Conservation (phyloP, 768 basidiomycete genomes). For the Russula emetica region DNA sequence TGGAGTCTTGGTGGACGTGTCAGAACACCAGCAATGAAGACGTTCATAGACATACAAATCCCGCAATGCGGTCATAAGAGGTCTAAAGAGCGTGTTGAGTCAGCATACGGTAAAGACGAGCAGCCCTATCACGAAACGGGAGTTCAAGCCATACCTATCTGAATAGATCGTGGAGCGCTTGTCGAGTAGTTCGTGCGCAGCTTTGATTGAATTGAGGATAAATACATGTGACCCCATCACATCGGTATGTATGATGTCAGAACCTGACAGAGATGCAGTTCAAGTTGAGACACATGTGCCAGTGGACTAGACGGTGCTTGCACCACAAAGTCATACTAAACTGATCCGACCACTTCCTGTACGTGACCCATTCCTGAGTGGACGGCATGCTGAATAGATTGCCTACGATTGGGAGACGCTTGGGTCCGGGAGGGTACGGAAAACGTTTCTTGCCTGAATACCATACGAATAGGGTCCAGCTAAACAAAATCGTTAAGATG, state of each 20-base stretch:
- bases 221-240: conserved; percentile 27
- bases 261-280: neutral
- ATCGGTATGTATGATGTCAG: conserved; percentile 28
- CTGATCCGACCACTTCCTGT: conserved; percentile 22
- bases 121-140: neutral
- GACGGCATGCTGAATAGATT: conserved; percentile 28
- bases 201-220: conserved; percentile 29
- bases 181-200: conserved; percentile 32
- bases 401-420: conserved; percentile 26
- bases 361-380: conserved; percentile 24
- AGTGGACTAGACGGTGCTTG: neutral
- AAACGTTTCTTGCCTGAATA: conserved; percentile 4
- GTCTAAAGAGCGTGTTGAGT: conserved; percentile 1
- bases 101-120: neutral
- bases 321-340: conserved; percentile 19
- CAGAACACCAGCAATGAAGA: neutral
- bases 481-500: neutral
- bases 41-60: neutral
- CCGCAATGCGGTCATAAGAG: conserved; percentile 5
- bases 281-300: neutral
- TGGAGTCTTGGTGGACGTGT: neutral
- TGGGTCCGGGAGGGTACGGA: conserved; percentile 21
- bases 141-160: neutral
- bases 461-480: neutral
- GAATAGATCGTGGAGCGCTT: conserved; percentile 29